Base-by-base conservation (phyloP, 768 basidiomycete species). In the Calocera cornea region DNA sequence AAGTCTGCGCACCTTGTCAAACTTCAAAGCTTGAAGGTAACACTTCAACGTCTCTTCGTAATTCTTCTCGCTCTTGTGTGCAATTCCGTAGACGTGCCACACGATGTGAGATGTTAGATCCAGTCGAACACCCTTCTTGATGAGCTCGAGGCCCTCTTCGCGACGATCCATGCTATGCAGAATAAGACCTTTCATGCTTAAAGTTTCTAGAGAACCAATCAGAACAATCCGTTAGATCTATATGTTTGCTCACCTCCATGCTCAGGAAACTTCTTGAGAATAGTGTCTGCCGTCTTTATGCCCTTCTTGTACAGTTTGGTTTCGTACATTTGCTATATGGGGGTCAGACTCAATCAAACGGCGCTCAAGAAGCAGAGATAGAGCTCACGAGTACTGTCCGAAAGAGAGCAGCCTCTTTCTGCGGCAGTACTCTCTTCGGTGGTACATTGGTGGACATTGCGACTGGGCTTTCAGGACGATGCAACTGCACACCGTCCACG, bases 41-140 rank as follows among this genome's bases (percentile, higher is more conserved):
- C 93, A 94, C 73, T 93, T 90, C 72, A 92, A 81, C 0, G 97
- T 94, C 73, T 95, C 93, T 71, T 92, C 91, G 72, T 92, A 97
- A 74, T 95, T 92, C 77, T 90, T 94, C 75, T 97, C 90, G 10
- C 88, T 88, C 76, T 95, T 92, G 76, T 94, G 90, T 24, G 97
- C 86, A 73, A 99, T 87, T 31, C 93, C 97, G 75, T 92, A 90
- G 70, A 98, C 95, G 77, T 99, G 97, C 95, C 97, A 98, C 74
- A 88, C 89, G 74, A 99, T 97, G 73, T 97, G 94, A 22, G 92
- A 94, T 34, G 84, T 87, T 66, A 91, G 78, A 77, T 95, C 91
- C 60, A 87, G 80, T 47, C 85, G 83, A 71, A 92, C 83, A 68
- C 93, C 93, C 72, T 90, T 87, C 80, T 89, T 88, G 71, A 92